These are phyloP conservation scores for Heterobasidion occidentale DNA, from an alignment of 1,284 basidiomycete genomes.

Conservation along the genomic window DNA sequence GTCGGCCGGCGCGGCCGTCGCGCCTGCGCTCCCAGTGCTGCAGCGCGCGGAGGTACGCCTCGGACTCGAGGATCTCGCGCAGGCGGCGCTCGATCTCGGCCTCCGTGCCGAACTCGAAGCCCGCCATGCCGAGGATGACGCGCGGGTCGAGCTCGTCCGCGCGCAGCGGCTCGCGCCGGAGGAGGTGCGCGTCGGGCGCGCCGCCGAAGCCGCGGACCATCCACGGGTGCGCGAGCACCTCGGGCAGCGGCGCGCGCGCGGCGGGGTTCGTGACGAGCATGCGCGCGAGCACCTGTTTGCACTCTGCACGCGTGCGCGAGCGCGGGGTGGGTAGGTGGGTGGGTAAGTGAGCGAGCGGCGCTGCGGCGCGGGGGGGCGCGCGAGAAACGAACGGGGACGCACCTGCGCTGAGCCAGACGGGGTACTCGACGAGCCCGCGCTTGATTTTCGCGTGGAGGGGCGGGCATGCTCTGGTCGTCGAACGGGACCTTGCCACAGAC, in stretches of 20 bases:
- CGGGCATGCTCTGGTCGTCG: slow-evolving; percentile 99
- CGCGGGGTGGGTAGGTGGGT: too few species aligned
- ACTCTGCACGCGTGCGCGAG: slow-evolving; percentile 56
- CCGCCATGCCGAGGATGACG: slow-evolving; percentile 89
- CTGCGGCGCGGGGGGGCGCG: too few species aligned
- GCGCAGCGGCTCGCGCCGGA: slow-evolving; percentile 84
- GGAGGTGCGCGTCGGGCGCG: slow-evolving; percentile 78
- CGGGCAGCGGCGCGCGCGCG: slow-evolving; percentile 74
- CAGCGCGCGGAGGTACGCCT: slow-evolving; percentile 70
- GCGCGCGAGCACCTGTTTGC: slow-evolving; percentile 87
- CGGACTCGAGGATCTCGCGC: slow-evolving; percentile 68
- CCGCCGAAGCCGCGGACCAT: slow-evolving; percentile 86
- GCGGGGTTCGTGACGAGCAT: slow-evolving; percentile 97
- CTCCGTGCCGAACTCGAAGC: slow-evolving; percentile 92
- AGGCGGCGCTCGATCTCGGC: slow-evolving; percentile 81
- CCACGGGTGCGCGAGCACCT: slow-evolving; percentile 93
- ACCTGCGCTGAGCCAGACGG: slow-evolving; percentile 93
- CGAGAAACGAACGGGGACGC: slow-evolving; percentile 18
- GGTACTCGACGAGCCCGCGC: slow-evolving; percentile 93
- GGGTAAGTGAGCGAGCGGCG: too few species aligned
- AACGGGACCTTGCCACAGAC: slow-evolving; percentile 99
- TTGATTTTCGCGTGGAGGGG: slow-evolving; percentile 99
- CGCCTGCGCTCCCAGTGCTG: slow-evolving; percentile 74
- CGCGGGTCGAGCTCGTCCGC: slow-evolving; percentile 80
- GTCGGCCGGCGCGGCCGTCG: slow-evolving; percentile 33